Percentiles rank a stretch among this genome's conserved stretches.
phyloP scores from a whole-genome alignment of 139 green algal genomes.

The Deuterostichococcus epilithicus region DNA sequence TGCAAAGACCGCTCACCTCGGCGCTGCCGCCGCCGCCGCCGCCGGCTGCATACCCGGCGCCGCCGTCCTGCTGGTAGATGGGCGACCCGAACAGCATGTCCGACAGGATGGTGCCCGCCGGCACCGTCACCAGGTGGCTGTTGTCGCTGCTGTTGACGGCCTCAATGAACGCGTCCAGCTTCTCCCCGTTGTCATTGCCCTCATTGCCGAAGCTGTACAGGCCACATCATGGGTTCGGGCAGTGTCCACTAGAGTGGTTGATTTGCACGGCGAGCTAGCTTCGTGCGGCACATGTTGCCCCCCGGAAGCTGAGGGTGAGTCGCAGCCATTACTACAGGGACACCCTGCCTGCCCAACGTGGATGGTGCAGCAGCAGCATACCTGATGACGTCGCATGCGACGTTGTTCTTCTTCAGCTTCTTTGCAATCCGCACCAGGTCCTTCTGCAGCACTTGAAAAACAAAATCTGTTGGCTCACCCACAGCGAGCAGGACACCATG shows the following conservation, averaged over 20 bases:
- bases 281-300: no score
- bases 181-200: slow-evolving; percentile 74
- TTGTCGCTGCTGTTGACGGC: slow-evolving; percentile 96
- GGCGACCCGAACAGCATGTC: slow-evolving; percentile 91
- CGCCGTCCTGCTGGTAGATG: slow-evolving; percentile 75
- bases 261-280: no score
- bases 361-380: slow-evolving; percentile 66
- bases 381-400: slow-evolving; percentile 93
- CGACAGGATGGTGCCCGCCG: slow-evolving; percentile 78
- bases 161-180: slow-evolving; percentile 87
- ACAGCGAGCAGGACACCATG: neutral
- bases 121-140: slow-evolving; percentile 88
- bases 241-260: no score
- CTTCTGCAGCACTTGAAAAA: slow-evolving; percentile 43
- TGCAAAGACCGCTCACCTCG: slow-evolving; percentile 5
- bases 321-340: neutral
- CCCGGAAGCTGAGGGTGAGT: neutral
- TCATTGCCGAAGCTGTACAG: slow-evolving; percentile 19
- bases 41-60: slow-evolving; percentile 33
- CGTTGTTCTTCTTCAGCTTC: slow-evolving; percentile 99
- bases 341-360: no score
- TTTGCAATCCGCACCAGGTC: slow-evolving; percentile 94
- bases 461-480: neutral
- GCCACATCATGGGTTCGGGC: no score
- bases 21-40: slow-evolving; percentile 11